A percentile compares a stretch with the other conserved stretches of the same genome.
Evolutionary conservation across 2,329 filamentous ascomycete genomes (phyloP).

Genomic region (Decorospora gaudefroyi): DNA sequence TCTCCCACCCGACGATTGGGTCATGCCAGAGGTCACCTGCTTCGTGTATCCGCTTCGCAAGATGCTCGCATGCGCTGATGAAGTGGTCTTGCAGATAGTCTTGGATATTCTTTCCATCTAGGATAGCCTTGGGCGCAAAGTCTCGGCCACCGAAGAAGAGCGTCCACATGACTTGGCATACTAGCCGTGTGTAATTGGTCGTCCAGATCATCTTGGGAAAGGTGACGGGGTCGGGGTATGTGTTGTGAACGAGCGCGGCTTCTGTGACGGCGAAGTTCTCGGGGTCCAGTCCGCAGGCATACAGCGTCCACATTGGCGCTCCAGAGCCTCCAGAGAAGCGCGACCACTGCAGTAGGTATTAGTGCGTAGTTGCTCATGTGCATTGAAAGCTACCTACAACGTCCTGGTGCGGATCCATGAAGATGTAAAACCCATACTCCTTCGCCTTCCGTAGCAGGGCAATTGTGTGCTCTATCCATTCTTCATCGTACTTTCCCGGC

Average conservation of each 20-base stretch:
- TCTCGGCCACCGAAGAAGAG: constrained; percentile 89
- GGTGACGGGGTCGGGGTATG: constrained; percentile 77
- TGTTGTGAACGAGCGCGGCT: constrained; percentile 93
- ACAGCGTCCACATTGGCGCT: constrained; percentile 96
- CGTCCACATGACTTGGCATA: constrained; percentile 88
- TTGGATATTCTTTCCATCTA: constrained; percentile 93
- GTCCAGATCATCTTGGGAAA: constrained; percentile 99
- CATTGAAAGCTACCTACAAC: constrained; percentile 64
- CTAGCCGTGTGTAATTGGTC: constrained; percentile 90
- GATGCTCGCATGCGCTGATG: constrained; percentile 74
- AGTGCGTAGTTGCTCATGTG: constrained; percentile 16
- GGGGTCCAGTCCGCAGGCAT: constrained; percentile 90
- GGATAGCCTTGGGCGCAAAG: constrained; percentile 94
- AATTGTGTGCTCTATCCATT: constrained; percentile 91
- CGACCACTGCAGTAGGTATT: constrained; percentile 69
- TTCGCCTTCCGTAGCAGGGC: constrained; percentile 81
- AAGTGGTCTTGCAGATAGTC: constrained; percentile 92
- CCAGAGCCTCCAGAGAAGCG: constrained; percentile 92
- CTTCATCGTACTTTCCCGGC: constrained; percentile 89
- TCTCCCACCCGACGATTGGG: constrained; percentile 94
- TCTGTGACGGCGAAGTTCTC: constrained; percentile 82
- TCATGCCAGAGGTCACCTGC: constrained; percentile 86
- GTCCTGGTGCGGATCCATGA: constrained; percentile 99
- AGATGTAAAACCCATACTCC: constrained; percentile 90
- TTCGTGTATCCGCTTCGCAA: constrained; percentile 83